Percentiles rank a stretch among this genome's conserved stretches.
Evolutionary conservation across 345 rosid species (phyloP).

Genomic region (Moricandia arvensis): DNA sequence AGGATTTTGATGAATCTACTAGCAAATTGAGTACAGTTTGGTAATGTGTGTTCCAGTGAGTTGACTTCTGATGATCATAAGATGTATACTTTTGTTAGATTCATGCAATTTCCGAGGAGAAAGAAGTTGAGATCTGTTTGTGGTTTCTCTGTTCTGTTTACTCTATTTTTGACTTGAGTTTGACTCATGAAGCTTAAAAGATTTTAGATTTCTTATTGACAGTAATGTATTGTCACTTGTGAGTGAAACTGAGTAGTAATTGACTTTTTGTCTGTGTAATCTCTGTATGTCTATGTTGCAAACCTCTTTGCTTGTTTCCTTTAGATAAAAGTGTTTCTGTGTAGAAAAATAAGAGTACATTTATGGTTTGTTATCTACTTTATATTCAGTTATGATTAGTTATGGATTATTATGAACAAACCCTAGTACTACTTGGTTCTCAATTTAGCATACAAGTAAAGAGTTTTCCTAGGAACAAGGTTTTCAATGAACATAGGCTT

Average conservation of each 20-base stretch:
- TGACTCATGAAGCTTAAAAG: constrained; percentile 14
- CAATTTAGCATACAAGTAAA: not conserved
- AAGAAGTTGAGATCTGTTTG: constrained; percentile 20
- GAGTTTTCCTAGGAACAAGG: not conserved
- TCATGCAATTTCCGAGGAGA: constrained; percentile 6
- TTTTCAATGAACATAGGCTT: too few relatives aligned
- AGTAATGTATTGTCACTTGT: constrained; percentile 11
- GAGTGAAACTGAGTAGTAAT: constrained; percentile 3
- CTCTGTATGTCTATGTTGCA: not conserved
- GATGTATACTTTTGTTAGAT: constrained; percentile 18
- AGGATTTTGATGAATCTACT: not conserved
- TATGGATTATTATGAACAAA: constrained; percentile 4
- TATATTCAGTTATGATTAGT: constrained; percentile 2
- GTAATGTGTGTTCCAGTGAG: constrained; percentile 11
- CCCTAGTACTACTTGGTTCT: not conserved
- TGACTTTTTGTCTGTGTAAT: not conserved
- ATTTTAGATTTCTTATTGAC: constrained; percentile 22
- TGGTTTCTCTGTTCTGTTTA: constrained; percentile 18
- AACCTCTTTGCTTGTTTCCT: constrained; percentile 2
- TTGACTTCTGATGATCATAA: constrained; percentile 27
- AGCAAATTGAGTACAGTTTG: constrained; percentile 1
- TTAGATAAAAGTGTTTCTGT: not conserved
- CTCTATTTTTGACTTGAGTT: constrained; percentile 19
- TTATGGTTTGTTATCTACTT: not conserved
- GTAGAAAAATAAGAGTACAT: not conserved